phyloP scores from a whole-genome alignment of 2,329 filamentous ascomycete species.

The Penicillium psychrosexuale region DNA sequence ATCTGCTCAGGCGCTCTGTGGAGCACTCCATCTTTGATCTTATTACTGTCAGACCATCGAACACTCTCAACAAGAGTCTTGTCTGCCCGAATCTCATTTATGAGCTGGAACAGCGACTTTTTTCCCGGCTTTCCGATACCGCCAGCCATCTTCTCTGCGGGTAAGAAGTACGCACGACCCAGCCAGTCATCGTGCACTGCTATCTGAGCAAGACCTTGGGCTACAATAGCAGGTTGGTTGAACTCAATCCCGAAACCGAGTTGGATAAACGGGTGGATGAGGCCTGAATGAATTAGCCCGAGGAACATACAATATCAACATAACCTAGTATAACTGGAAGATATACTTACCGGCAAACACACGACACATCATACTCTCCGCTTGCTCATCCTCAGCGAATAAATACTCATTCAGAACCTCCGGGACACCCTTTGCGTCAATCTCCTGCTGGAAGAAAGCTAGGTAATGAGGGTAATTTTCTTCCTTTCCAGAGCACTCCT shows the following conservation, averaged over 20 bases:
- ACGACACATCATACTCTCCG: slow-evolving; percentile 66
- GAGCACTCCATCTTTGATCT: slow-evolving; percentile 67
- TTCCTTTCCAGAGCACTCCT: slow-evolving; percentile 60
- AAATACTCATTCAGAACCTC: slow-evolving; percentile 63
- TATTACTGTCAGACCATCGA: slow-evolving; percentile 56
- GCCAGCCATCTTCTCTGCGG: slow-evolving; percentile 35
- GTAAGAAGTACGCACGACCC: slow-evolving; percentile 49
- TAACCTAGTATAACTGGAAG: background rate
- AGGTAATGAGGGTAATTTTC: slow-evolving; percentile 71
- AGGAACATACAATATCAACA: background rate
- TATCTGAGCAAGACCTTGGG: slow-evolving; percentile 74
- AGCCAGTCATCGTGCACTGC: slow-evolving; percentile 64
- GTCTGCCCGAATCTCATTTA: slow-evolving; percentile 58
- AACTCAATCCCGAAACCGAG: slow-evolving; percentile 83
- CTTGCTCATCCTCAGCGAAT: slow-evolving; percentile 62
- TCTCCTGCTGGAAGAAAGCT: slow-evolving; percentile 70
- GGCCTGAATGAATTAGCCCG: slow-evolving; percentile 44
- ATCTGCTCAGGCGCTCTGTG: slow-evolving; percentile 62
- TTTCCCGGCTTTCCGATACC: slow-evolving; percentile 29
- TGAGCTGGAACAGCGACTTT: slow-evolving; percentile 55
- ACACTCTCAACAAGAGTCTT: slow-evolving; percentile 56
- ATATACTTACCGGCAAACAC: slow-evolving; percentile 59
- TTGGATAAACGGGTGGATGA: slow-evolving; percentile 79
- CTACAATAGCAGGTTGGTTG: slow-evolving; percentile 73
- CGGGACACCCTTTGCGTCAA: slow-evolving; percentile 62